Base-by-base conservation (phyloP, 2,329 filamentous ascomycete genomes). In the Amylocarpus encephaloides region DNA sequence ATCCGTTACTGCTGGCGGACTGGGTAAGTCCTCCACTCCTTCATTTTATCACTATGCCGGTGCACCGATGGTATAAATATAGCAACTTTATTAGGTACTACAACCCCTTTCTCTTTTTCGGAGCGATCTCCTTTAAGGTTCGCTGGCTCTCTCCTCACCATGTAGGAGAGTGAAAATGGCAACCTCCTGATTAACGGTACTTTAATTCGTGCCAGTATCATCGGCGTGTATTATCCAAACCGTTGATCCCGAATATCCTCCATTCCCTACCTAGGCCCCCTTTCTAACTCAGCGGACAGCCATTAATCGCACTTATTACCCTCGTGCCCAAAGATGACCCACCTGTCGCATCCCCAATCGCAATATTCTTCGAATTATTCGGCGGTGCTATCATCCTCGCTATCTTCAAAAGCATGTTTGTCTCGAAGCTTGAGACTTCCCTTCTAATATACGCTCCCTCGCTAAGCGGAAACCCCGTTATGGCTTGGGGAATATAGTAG, bases 321-420 rank as follows among this genome's bases (percentile, higher is more conserved):
- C 71, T 76, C 0, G 68, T 81, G 3, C 68, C 72, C 9, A 69
- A 68, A 38, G 67, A 73, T 11, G 76, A 81, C 45, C 67, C 80
- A 13, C 70, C 77, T 7, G 74, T 70, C 1, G 78, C 76, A 22
- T 71, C 77, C 26, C 72, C 77, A 12, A 72, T 76, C 57, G 72
- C 70, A 51, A 75, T 80, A 58, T 81, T 80, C 58, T 67, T 70
- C 18, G 77, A 80, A 62, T 77, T 78, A 59, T 69, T 81, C 5
- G 78, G 78, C 18, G 77, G 76, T 30, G 73, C 78, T 26, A 66
- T 81, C 33, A 80, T 80, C 58, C 73, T 79, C 1, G 71, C 75
- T 2, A 75, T 78, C n/a, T 76, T 73, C 1, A 74, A 80, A 60
- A 72, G 73, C 2, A 71, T 79, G 35, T 57, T 60, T 62, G 63